A percentile compares a stretch with the other conserved stretches of the same genome.
Conservation (phyloP, 148 eudicot species). For the Heliosperma pusillum region DNA sequence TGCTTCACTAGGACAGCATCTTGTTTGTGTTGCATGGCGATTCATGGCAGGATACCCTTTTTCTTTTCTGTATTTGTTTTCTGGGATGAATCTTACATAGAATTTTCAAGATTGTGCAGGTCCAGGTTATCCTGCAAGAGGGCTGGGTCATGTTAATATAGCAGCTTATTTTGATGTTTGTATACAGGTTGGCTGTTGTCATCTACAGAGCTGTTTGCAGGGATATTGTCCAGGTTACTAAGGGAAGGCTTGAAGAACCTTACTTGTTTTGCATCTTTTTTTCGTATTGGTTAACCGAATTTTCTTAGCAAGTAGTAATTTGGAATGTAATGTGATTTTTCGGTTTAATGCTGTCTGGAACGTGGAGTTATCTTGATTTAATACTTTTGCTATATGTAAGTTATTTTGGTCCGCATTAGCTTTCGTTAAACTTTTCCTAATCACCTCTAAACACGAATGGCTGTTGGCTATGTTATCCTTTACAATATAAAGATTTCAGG, state of each 20-base stretch:
- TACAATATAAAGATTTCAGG: too few relatives aligned
- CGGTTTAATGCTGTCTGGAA: background rate
- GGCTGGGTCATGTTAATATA: constrained; percentile 41
- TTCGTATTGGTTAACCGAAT: too few relatives aligned
- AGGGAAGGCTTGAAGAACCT: constrained; percentile 14
- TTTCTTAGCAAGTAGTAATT: constrained; percentile 1
- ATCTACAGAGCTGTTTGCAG: constrained; percentile 48
- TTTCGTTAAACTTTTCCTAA: background rate
- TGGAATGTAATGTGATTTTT: background rate
- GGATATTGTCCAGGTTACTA: constrained; percentile 24
- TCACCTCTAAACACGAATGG: too few relatives aligned
- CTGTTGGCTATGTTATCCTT: too few relatives aligned
- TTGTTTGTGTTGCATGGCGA: background rate
- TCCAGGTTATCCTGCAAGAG: constrained; percentile 42
- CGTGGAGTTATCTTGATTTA: background rate
- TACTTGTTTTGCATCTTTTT: background rate
- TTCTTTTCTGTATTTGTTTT: constrained; percentile 9
- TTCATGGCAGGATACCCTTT: background rate
- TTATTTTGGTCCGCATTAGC: background rate
- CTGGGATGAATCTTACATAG: constrained; percentile 33
- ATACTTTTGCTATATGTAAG: background rate
- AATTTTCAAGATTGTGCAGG: constrained; percentile 13
- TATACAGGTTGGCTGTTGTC: constrained; percentile 69
- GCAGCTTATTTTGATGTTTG: constrained; percentile 67
- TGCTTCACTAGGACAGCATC: background rate